Evolutionary conservation across 1,139 yeast species (phyloP), one percentile per base, ranked within the genome.

Genomic region (Scheffersomyces insectosa): DNA sequence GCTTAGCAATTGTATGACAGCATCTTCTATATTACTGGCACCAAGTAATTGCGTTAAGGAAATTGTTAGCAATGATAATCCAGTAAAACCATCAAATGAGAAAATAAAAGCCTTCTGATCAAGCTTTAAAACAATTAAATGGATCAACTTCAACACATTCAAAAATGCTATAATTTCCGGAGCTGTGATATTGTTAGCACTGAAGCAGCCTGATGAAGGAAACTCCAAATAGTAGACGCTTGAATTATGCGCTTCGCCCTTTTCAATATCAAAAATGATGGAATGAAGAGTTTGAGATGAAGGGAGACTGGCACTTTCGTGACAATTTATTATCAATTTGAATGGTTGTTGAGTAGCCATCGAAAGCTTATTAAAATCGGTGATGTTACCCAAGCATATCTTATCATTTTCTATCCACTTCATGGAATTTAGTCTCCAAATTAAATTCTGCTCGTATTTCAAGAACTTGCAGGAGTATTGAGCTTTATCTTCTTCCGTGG

Each of bases 71-170:
- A 70, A 47, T 4, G 73, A 62, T 32, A 67, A 56, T 1, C 75
- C 75, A 11, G 77, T 70, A 46, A 68, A 72, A 0, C 77, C 77
- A 49, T 72, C 77, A 46, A 62, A 65, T 3, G 66, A 66, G 44
- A 66, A 70, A 4, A 70, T 52, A 42, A 70, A 68, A 3, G 68
- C 59, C 29, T 65, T 57, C 40, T 56, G 44, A 37, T 60, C 56
- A 38, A 42, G 39, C 39, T 52, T 44, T 10, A 47, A 50, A 14
- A 57, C 50, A 29, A 62, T 51, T n/a, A 54, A 41, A 36, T 66
- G 56, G 30, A 70, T 55, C 33, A 67, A 51, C 44, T 65, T 68
- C 38, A 71, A 55, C 10, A 66, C 51, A 45, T 71, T 70, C 49
- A 71, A 57, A 37, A 55, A 60, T 23, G 64, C 56, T 14, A 70